Conservation (phyloP, 2,329 filamentous ascomycete genomes). For the Neoarthrinium moseri region DNA sequence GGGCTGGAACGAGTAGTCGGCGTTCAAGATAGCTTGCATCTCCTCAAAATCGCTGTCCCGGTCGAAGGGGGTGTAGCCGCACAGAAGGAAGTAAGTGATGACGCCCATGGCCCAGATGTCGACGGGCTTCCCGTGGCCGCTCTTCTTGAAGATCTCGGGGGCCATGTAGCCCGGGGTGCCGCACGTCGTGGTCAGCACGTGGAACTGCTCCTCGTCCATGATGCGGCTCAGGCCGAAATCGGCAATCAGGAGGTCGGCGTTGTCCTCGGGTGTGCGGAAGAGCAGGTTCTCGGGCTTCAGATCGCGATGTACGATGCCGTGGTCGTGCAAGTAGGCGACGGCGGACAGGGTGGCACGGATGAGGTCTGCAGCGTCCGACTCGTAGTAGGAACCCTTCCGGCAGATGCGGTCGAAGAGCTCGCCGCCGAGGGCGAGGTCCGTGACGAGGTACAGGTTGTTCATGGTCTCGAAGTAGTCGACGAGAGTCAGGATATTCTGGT, state of each 20-base stretch:
- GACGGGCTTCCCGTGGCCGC: constrained; percentile 94
- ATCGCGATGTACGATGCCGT: constrained; percentile 97
- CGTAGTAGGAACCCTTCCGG: constrained; percentile 97
- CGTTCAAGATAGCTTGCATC: constrained; percentile 97
- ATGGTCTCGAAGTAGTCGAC: constrained; percentile 99
- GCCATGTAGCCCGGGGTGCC: constrained; percentile 99
- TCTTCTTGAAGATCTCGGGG: constrained; percentile 98
- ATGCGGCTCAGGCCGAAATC: constrained; percentile 95
- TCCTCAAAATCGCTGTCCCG: constrained; percentile 97
- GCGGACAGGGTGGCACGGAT: constrained; percentile 93
- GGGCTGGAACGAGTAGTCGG: constrained; percentile 94
- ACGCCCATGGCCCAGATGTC: constrained; percentile 98
- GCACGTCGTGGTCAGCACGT: constrained; percentile 95
- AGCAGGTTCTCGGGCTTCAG: constrained; percentile 96
- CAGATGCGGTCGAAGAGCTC: constrained; percentile 99
- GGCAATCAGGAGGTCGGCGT: constrained; percentile 92
- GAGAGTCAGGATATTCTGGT: constrained; percentile 95
- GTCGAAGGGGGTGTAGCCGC: constrained; percentile 97
- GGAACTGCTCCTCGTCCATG: constrained; percentile 99
- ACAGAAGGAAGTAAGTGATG: constrained; percentile 97
- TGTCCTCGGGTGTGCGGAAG: constrained; percentile 96
- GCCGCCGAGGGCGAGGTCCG: constrained; percentile 91
- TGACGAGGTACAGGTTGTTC: constrained; percentile 99
- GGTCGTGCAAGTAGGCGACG: constrained; percentile 97
- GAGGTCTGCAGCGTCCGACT: constrained; percentile 92